A percentile compares a stretch with the other conserved stretches of the same genome.
These are phyloP conservation scores for Pseudocercospora cruenta DNA, from an alignment of 2,329 filamentous ascomycete genomes.

Conservation along the genomic window DNA sequence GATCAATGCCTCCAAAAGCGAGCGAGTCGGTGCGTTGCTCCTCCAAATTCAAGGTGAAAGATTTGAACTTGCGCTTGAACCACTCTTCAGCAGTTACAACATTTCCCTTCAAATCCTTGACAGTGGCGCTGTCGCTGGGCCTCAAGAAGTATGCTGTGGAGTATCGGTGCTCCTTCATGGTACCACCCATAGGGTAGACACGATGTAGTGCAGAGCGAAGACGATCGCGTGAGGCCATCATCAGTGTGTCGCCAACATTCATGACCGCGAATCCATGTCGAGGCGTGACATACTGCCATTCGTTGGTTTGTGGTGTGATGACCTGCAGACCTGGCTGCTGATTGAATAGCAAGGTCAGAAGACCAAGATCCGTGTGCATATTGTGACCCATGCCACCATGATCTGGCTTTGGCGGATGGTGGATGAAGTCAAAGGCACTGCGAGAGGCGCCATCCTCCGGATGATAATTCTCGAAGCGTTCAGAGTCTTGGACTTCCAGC, in stretches of 20 bases:
- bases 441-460: conserved; percentile 56
- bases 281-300: conserved; percentile 49
- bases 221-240: neutral
- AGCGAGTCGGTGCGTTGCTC: neutral
- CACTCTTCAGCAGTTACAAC: neutral
- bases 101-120: neutral
- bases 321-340: conserved; percentile 40
- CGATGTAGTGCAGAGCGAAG: neutral
- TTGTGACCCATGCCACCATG: conserved; percentile 53
- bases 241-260: conserved; percentile 40
- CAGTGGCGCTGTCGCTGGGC: neutral
- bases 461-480: conserved; percentile 53
- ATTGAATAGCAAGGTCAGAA: conserved; percentile 54
- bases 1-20: neutral
- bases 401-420: conserved; percentile 53
- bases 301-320: conserved; percentile 31
- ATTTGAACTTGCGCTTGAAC: neutral
- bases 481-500: conserved; percentile 39
- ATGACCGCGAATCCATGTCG: conserved; percentile 36
- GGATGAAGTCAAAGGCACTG: conserved; percentile 58
- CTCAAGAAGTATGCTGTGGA: neutral
- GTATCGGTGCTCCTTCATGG: neutral
- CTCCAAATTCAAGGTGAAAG: neutral
- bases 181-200: neutral
- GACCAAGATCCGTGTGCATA: conserved; percentile 62